Percentiles rank a stretch among this genome's conserved stretches.
These are phyloP conservation scores for Phaffomyces opuntiae DNA, from an alignment of 805 yeast species.

Conservation along the genomic window DNA sequence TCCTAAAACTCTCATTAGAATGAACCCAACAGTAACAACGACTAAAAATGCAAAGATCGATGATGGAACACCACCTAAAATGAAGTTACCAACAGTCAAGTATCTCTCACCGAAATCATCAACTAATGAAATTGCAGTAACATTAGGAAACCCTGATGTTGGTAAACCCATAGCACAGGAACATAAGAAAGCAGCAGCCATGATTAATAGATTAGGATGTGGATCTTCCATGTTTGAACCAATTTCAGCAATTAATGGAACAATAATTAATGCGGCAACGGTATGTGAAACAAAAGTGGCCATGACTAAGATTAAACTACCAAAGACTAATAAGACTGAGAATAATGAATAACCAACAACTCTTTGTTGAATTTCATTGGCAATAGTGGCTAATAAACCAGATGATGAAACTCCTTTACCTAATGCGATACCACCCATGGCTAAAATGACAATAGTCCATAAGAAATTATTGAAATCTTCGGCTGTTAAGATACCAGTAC, in stretches of 20 bases:
- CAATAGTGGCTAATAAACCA: conserved; percentile 77
- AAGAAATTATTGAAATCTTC: conserved; percentile 94
- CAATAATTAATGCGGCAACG: conserved; percentile 89
- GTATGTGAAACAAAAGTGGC: conserved; percentile 97
- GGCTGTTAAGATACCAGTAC: conserved; percentile 77
- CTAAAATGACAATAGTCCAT: conserved; percentile 92
- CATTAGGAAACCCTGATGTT: conserved; percentile 96
- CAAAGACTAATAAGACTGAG: conserved; percentile 71
- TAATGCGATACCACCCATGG: conserved; percentile 96
- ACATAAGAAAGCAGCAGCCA: conserved; percentile 59
- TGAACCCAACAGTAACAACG: conserved; percentile 74
- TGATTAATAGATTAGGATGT: conserved; percentile 77
- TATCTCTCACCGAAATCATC: conserved; percentile 91
- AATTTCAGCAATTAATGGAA: conserved; percentile 85
- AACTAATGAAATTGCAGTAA: conserved; percentile 91
- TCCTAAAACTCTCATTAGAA: conserved; percentile 54
- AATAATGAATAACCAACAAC: conserved; percentile 68
- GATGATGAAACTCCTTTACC: conserved; percentile 94
- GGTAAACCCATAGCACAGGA: conserved; percentile 98
- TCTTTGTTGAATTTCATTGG: conserved; percentile 53
- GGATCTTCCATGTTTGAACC: conserved; percentile 71
- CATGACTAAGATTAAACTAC: conserved; percentile 69
- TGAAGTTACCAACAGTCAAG: conserved; percentile 77
- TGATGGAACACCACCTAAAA: conserved; percentile 86
- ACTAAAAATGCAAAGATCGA: conserved; percentile 68